A percentile compares a stretch with the other conserved stretches of the same genome.
Conservation (phyloP, 2,329 filamentous ascomycete genomes). For the Colletotrichum euphorbiae region DNA sequence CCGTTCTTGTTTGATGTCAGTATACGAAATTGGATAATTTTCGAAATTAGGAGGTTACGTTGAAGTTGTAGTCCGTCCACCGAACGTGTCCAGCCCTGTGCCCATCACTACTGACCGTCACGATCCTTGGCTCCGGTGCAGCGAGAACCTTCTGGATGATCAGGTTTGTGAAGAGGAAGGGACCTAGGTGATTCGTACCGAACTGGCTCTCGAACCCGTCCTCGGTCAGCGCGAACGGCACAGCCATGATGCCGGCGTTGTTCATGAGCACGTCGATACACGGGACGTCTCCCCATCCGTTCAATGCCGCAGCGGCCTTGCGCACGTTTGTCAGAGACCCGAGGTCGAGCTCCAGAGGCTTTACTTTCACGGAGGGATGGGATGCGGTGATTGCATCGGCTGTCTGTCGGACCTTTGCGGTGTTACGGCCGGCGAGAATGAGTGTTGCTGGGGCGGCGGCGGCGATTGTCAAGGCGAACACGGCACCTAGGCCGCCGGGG, state of each 20-base stretch:
- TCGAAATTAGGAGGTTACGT: constrained; percentile 42
- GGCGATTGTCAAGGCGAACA: constrained; percentile 53
- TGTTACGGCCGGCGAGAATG: constrained; percentile 59
- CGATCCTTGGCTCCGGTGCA: constrained; percentile 48
- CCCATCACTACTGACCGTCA: constrained; percentile 59
- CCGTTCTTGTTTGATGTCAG: constrained; percentile 13
- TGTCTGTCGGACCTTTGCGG: constrained; percentile 53
- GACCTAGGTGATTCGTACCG: constrained; percentile 53
- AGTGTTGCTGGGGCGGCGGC: constrained; percentile 54
- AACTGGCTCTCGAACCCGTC: constrained; percentile 56
- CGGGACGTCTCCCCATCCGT: constrained; percentile 47
- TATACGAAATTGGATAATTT: no score
- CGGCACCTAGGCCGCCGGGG: constrained; percentile 52
- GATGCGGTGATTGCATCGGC: constrained; percentile 49
- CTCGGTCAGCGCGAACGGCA: constrained; percentile 44
- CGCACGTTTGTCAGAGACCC: constrained; percentile 54
- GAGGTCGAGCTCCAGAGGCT: constrained; percentile 53
- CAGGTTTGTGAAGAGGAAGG: constrained; percentile 54
- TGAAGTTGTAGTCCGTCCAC: constrained; percentile 58
- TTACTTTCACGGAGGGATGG: constrained; percentile 49
- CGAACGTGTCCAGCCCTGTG: constrained; percentile 55
- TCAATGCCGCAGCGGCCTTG: constrained; percentile 51
- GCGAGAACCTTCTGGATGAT: constrained; percentile 48
- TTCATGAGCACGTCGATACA: constrained; percentile 56
- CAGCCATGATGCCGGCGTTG: constrained; percentile 57